Percentiles rank a stretch among this genome's conserved stretches.
These are phyloP conservation scores for Alternaria longipes DNA, from an alignment of 2,329 filamentous ascomycete genomes.

Conservation along the genomic window DNA sequence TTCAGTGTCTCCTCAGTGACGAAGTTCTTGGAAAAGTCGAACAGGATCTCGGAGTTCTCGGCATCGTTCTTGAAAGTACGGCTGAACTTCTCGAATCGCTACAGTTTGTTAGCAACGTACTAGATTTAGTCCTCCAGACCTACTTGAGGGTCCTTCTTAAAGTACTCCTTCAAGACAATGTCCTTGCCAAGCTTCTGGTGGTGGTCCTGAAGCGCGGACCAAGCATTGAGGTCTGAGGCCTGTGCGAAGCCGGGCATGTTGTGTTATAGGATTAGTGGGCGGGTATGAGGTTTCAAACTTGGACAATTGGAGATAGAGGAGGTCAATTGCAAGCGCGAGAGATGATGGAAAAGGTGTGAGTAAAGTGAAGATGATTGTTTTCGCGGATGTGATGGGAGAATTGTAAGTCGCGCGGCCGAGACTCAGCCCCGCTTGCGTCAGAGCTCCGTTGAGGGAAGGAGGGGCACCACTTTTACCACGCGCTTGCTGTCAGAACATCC, in stretches of 20 bases:
- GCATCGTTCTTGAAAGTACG: constrained; percentile 82
- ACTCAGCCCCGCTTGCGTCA: constrained; percentile 37
- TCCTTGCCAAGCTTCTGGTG: constrained; percentile 85
- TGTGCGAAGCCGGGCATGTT: constrained; percentile 75
- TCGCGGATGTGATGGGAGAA: constrained; percentile 19
- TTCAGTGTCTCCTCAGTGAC: constrained; percentile 90
- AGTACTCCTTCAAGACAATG: constrained; percentile 93
- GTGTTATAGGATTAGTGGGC: constrained; percentile 35
- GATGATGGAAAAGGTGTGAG: constrained; percentile 20
- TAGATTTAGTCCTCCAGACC: neutral
- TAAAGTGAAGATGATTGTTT: constrained; percentile 21
- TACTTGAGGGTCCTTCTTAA: constrained; percentile 76
- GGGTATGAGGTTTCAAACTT: constrained; percentile 19
- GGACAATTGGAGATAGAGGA: constrained; percentile 13
- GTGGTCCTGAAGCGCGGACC: constrained; percentile 90
- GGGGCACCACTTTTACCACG: constrained; percentile 29
- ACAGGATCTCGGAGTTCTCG: constrained; percentile 86
- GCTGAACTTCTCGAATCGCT: constrained; percentile 90
- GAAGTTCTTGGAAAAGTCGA: constrained; percentile 99
- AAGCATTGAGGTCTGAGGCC: constrained; percentile 84
- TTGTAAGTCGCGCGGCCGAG: constrained; percentile 28
- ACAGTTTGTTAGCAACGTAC: constrained; percentile 24
- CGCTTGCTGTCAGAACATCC: constrained; percentile 20
- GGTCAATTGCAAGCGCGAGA: constrained; percentile 27
- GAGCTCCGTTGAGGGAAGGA: constrained; percentile 25